Evolutionary conservation across 345 rosid genomes (phyloP).

Genomic region (Eucalyptus guilfoylei): DNA sequence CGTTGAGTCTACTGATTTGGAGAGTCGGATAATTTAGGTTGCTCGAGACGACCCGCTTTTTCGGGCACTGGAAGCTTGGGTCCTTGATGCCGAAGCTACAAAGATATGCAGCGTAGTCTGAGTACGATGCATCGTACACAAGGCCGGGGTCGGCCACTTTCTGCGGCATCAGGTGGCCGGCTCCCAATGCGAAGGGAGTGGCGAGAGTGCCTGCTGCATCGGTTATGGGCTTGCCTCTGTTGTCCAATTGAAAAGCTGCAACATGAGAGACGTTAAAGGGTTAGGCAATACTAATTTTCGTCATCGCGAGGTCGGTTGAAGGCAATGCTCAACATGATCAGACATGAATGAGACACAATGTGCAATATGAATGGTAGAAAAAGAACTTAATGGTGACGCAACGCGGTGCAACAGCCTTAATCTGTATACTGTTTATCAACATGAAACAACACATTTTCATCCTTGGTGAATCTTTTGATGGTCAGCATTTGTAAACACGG

Average conservation of each 20-base stretch:
- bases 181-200: slow-evolving; percentile 48
- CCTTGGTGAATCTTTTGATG: background rate
- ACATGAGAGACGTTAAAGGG: background rate
- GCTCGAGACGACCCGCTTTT: slow-evolving; percentile 4
- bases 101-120: slow-evolving; percentile 42
- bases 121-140: slow-evolving; percentile 51
- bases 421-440: background rate
- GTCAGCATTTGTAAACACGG: background rate
- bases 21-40: slow-evolving; percentile 67
- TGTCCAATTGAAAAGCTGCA: slow-evolving; percentile 44
- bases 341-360: background rate
- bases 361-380: background rate
- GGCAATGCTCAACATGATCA: background rate
- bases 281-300: background rate
- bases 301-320: background rate
- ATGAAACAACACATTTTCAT: background rate
- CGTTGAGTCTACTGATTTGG: slow-evolving; percentile 26
- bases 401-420: background rate
- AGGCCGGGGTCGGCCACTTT: slow-evolving; percentile 78
- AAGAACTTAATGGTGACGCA: background rate
- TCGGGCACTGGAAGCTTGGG: slow-evolving; percentile 30
- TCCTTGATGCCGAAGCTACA: slow-evolving; percentile 20
- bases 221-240: slow-evolving; percentile 24
- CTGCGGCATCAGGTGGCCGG: slow-evolving; percentile 56
- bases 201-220: slow-evolving; percentile 29